Conservation (phyloP, 345 rosid genomes). For the Boechera stricta region DNA sequence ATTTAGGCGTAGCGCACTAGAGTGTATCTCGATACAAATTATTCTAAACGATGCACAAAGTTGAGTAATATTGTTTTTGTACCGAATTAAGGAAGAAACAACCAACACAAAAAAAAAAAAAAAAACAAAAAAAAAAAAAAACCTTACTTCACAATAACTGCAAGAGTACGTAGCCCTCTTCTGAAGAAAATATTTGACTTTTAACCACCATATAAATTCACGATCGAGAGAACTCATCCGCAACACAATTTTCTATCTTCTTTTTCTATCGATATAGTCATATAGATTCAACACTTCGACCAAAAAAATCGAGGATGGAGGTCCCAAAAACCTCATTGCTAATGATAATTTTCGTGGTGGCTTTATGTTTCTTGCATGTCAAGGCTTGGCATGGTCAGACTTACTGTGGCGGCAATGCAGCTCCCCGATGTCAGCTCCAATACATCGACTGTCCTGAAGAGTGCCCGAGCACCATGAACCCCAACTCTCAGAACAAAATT, state of each 20-base stretch:
- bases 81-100: not conserved
- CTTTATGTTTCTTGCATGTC: constrained; percentile 19
- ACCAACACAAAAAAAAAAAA: not conserved
- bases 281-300: not conserved
- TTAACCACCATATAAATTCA: not conserved
- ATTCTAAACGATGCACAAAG: not conserved
- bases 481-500: constrained; percentile 31
- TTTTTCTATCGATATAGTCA: not conserved
- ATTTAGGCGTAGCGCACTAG: not conserved
- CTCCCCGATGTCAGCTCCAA: constrained; percentile 36
- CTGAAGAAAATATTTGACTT: constrained; percentile 18
- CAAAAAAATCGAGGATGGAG: constrained; percentile 2
- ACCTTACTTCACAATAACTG: constrained; percentile 2
- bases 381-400: constrained; percentile 32
- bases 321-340: not conserved
- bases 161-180: constrained; percentile 2
- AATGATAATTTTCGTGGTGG: not conserved
- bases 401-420: constrained; percentile 18
- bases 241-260: not conserved
- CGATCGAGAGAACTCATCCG: constrained; percentile 10
- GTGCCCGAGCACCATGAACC: constrained; percentile 30
- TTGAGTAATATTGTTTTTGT: not conserved
- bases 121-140: not conserved
- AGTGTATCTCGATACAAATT: not conserved
- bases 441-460: constrained; percentile 38